Evolutionary conservation across 805 yeast genomes (phyloP).

Genomic region (Candida insectalens): DNA sequence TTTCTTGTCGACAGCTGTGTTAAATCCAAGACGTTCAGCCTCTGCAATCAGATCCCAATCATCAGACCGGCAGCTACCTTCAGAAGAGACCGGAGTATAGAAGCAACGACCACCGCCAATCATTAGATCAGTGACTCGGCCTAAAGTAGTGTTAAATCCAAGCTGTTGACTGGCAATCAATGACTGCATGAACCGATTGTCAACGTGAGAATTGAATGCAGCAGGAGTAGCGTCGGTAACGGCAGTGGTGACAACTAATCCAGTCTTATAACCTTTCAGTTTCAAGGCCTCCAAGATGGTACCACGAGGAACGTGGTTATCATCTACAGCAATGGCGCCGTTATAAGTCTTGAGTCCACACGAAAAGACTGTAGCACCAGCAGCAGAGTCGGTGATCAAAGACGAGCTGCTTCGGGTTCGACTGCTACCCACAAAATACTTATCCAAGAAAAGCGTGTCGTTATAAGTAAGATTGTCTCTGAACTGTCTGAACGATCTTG

Average conservation of each 20-base stretch:
- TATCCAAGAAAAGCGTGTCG: conserved; percentile 54
- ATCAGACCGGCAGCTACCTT: conserved; percentile 66
- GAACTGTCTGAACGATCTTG: conserved; percentile 65
- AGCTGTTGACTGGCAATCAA: conserved; percentile 81
- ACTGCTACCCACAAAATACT: conserved; percentile 69
- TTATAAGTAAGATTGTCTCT: conserved; percentile 43
- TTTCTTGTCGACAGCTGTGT: conserved; percentile 47
- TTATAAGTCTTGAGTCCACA: conserved; percentile 79
- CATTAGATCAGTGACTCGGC: conserved; percentile 72
- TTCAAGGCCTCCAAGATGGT: conserved; percentile 85
- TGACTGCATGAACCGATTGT: conserved; percentile 69
- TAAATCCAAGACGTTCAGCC: conserved; percentile 55
- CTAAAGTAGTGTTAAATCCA: conserved; percentile 66
- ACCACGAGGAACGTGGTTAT: conserved; percentile 67
- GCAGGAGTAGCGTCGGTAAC: conserved; percentile 96
- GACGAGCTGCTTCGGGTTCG: conserved; percentile 75
- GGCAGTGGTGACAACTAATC: conserved; percentile 86
- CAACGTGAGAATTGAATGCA: conserved; percentile 73
- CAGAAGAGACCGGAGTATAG: conserved; percentile 43
- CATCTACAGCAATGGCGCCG: conserved; percentile 84
- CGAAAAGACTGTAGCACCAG: conserved; percentile 92
- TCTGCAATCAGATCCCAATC: conserved; percentile 55
- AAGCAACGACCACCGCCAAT: conserved; percentile 90
- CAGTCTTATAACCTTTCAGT: conserved; percentile 70
- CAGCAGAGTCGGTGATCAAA: conserved; percentile 88